Conservation (phyloP, 805 yeast genomes). For the Ogataea siamensis region DNA sequence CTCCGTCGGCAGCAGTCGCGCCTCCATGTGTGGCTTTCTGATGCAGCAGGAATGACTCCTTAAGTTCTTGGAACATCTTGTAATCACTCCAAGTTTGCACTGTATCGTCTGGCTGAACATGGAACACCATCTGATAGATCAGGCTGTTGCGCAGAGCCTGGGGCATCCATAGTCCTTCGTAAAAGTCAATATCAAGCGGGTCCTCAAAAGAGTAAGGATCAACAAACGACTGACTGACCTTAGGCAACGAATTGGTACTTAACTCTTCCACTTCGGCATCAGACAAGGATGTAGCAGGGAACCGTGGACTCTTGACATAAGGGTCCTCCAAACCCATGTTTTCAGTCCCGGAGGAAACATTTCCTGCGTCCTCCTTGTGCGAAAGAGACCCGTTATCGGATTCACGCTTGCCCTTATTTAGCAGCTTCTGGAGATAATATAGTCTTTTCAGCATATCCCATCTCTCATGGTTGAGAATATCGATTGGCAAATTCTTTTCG, state of each 20-base stretch:
- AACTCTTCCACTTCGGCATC: constrained; percentile 44
- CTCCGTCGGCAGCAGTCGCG: background rate
- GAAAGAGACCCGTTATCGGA: background rate
- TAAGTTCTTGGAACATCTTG: constrained; percentile 62
- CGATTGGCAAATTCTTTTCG: constrained; percentile 28
- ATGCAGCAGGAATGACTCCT: constrained; percentile 48
- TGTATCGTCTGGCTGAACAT: constrained; percentile 90
- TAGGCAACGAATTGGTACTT: constrained; percentile 35
- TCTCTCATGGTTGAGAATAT: constrained; percentile 51
- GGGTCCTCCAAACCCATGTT: constrained; percentile 30
- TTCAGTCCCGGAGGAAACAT: constrained; percentile 14
- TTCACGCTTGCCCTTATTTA: constrained; percentile 40
- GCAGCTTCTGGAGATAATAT: constrained; percentile 65
- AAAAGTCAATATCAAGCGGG: constrained; percentile 79
- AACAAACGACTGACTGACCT: constrained; percentile 43
- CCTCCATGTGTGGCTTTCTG: constrained; percentile 22
- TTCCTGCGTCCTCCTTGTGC: constrained; percentile 5
- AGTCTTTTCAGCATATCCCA: constrained; percentile 72
- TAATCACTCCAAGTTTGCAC: constrained; percentile 92
- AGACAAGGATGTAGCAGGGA: constrained; percentile 38
- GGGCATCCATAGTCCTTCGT: constrained; percentile 81
- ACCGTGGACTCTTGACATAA: constrained; percentile 25
- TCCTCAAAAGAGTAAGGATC: constrained; percentile 91
- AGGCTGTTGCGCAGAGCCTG: constrained; percentile 81
- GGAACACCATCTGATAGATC: constrained; percentile 80